phyloP scores from a whole-genome alignment of 2,329 filamentous ascomycete species.

The Sporothrix humicola region DNA sequence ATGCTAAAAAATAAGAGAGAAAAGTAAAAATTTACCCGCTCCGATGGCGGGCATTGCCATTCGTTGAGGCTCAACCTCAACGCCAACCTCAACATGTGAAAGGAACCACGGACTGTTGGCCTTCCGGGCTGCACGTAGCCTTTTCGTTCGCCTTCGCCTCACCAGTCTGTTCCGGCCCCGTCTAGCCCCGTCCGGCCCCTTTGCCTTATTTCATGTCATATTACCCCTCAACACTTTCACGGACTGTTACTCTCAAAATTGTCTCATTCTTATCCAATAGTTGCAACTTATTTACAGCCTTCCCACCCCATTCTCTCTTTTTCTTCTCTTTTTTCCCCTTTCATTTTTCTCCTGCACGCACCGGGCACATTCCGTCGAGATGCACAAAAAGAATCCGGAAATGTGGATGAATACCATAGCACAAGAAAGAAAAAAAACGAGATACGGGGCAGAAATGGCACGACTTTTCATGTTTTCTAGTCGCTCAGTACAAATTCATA shows the following conservation, averaged over 20 bases:
- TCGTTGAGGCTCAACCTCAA: conserved; percentile 3
- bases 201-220: not conserved
- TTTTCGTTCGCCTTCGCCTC: conserved; percentile 23
- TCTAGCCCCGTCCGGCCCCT: not conserved
- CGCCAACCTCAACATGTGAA: not conserved
- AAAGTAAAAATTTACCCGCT: not conserved
- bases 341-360: not conserved
- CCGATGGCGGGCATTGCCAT: not conserved
- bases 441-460: not conserved
- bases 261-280: not conserved
- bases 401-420: not conserved
- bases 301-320: not conserved
- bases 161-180: not conserved
- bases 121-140: conserved; percentile 15
- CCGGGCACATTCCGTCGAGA: not conserved
- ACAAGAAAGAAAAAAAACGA: not conserved
- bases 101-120: not conserved
- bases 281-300: not conserved
- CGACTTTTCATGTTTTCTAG: not conserved
- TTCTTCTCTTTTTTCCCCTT: not conserved
- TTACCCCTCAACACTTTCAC: not conserved
- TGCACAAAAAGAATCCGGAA: not conserved
- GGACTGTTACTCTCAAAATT: not conserved
- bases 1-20: no score
- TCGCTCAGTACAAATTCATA: not conserved